Base-by-base conservation (phyloP, 148 eudicot species). In the Dianthus caryophyllus region DNA sequence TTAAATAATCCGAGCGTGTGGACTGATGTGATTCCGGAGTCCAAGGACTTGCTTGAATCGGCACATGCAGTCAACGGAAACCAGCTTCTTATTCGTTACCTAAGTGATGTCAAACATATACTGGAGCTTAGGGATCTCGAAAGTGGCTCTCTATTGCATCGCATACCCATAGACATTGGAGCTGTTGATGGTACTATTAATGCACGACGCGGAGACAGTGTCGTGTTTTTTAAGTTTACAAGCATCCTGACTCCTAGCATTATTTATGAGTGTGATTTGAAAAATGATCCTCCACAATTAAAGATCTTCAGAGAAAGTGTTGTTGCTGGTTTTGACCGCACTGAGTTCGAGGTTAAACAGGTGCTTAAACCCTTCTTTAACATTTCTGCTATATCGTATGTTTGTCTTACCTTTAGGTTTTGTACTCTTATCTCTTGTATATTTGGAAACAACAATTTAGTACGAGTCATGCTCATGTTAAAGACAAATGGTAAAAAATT, bases 241-340 rank as follows among this genome's bases (percentile, higher is more conserved):
- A 88, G 96, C 90, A 90, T 94, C 75, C 83, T 94, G 11, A 76
- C 87, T 72, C 98, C 98, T 0, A 88, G 92, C 26, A 81, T 90
- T 31, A 84, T 90, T 30, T 94, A 90, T 74, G 84, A 83, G 70
- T 94, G 88, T 61, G 73, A 86, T 66, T 78, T 90, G 67, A 79
- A 77, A 36, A 61, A 72, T 6, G 83, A 74, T 43, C 71, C 69
- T 65, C 98, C 96, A 18, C 79, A 83, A 30, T 54, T 88, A 75
- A 88, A 78, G 71, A 78, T 90, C 50, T 90, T 94, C 69, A 81
- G 87, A 64, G 97, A 94, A 71, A 86, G 75, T 76, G 76, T 77
- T 75, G 90, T 94, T 49, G 83, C 97, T 56, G 87, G 82, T 65
- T 94, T 94, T 81, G 87, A 88, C 73, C 91, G 92, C 63, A 70